phyloP scores from a whole-genome alignment of 768 basidiomycete genomes.

The Fistulinella prunicolor region DNA sequence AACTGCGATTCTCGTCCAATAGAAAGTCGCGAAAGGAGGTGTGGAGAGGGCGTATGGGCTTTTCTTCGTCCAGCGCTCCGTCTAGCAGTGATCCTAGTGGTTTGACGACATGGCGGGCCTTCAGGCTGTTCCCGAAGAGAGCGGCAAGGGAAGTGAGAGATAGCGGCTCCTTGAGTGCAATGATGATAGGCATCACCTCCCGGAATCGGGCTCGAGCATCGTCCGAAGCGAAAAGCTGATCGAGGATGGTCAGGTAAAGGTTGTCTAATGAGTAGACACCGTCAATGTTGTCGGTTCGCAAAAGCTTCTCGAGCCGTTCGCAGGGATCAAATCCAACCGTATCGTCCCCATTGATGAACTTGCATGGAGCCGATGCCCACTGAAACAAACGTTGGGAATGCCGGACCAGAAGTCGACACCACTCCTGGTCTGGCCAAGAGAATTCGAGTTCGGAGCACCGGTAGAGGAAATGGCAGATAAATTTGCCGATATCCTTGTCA shows the following conservation, averaged over 20 bases:
- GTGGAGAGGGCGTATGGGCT: constrained; percentile 31
- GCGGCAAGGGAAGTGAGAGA: constrained; percentile 11
- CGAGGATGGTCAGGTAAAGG: constrained; percentile 18
- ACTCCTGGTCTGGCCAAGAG: constrained; percentile 18
- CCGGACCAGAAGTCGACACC: constrained; percentile 20
- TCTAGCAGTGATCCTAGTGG: constrained; percentile 24
- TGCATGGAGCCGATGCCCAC: constrained; percentile 33
- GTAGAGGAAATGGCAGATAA: constrained; percentile 13
- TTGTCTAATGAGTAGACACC: constrained; percentile 16
- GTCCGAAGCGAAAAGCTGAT: constrained; percentile 13
- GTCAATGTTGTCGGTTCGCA: neutral
- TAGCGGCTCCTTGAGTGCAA: constrained; percentile 19
- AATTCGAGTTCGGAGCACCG: constrained; percentile 11
- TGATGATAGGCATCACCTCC: constrained; percentile 20
- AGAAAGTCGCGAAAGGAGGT: constrained; percentile 37
- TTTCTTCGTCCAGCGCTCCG: constrained; percentile 11
- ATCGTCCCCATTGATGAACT: constrained; percentile 21
- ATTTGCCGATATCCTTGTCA: constrained; percentile 16
- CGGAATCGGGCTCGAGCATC: constrained; percentile 11
- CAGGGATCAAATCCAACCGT: constrained; percentile 9
- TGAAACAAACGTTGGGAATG: constrained; percentile 33
- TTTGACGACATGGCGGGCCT: constrained; percentile 15
- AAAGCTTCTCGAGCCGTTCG: constrained; percentile 14
- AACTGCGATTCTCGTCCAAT: constrained; percentile 20
- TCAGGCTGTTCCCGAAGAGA: constrained; percentile 10